Evolutionary conservation across 2,329 filamentous ascomycete species (phyloP), one percentile per base, ranked within the genome.

Genomic region (Clonostachys sp.): DNA sequence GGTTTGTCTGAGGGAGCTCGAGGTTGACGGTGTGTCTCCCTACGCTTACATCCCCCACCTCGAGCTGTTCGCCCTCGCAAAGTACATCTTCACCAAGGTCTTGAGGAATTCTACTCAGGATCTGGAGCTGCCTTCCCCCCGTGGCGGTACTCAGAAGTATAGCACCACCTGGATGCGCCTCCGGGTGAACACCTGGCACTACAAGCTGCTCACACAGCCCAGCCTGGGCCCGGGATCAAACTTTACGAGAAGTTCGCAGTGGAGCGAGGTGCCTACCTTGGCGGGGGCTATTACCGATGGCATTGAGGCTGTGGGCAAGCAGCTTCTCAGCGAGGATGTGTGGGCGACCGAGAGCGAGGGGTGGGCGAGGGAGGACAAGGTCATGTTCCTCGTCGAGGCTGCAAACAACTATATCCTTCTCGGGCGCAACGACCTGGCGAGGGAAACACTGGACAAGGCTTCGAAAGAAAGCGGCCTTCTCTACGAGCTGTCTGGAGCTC

Each of bases 21-120:
- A 85, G 20, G 76, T 90, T 1, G 94, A 99, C 63, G 94, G 94
- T 12, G 86, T 95, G 42, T 86, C 88, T 1, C 86, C 88, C 0
- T 99, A 97, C 65, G 81, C 85, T 43, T 77, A 95, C 49, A 91
- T 91, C 17, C 90, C 91, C 1, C 80, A 87, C 53, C 75, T 96
- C 13, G 90, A 96, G 61, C 76, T 97, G 1, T 87, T 97, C 52
- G 85, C 83, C 53, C 72, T 96, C 7, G 89, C 91, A 4, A 67
- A 72, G 24, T 71, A 71, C 52, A 62, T 80, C 30, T 70, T 82
- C 47, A 63, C 64, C 3, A 50, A 51, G 6, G 50, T 49, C 6
- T 46, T 66, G 13, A 33, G 48, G 2, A 38, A 53, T 50, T 59
- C 54, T 9, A 42, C 50, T 14, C 50, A 52, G 1, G 58, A 56